Evolutionary conservation across 2,329 filamentous ascomycete genomes (phyloP).

Genomic region (Fusarium multiceps): DNA sequence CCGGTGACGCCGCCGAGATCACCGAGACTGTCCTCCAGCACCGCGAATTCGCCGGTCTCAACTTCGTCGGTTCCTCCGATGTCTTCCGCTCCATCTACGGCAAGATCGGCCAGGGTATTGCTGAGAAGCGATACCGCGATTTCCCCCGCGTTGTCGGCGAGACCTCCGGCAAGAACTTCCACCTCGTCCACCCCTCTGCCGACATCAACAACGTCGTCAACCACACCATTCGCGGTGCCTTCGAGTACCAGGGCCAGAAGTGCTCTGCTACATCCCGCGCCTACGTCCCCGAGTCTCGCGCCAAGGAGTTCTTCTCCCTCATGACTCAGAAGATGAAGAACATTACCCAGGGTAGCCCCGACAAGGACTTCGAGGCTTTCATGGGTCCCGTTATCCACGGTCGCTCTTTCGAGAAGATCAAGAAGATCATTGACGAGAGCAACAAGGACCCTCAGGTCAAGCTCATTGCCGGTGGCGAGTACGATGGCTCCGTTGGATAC

Average conservation of each 20-base stretch:
- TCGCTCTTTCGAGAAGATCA: constrained; percentile 82
- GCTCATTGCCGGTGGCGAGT: constrained; percentile 78
- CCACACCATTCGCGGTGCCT: constrained; percentile 86
- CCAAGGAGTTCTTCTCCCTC: constrained; percentile 74
- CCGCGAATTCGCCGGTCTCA: constrained; percentile 85
- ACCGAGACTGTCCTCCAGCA: constrained; percentile 81
- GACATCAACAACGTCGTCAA: constrained; percentile 83
- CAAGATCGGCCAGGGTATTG: constrained; percentile 82
- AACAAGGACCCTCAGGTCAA: constrained; percentile 78
- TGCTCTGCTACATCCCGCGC: constrained; percentile 85
- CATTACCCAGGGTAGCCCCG: constrained; percentile 76
- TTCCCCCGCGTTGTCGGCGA: constrained; percentile 92
- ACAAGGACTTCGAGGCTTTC: constrained; percentile 76
- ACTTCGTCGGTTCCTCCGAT: constrained; percentile 92
- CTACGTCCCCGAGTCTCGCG: constrained; percentile 82
- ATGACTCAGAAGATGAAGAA: constrained; percentile 74
- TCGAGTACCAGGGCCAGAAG: constrained; percentile 93
- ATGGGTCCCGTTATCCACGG: constrained; percentile 89
- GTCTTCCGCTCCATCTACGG: constrained; percentile 92
- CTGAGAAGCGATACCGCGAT: constrained; percentile 81
- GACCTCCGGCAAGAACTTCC: constrained; percentile 95
- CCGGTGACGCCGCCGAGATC: constrained; percentile 85
- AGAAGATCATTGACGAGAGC: constrained; percentile 80
- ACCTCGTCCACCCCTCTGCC: constrained; percentile 80
- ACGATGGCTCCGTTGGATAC: constrained; percentile 82